These are phyloP conservation scores for Chaetomium sp. DNA, from an alignment of 2,329 filamentous ascomycete species.

Conservation along the genomic window DNA sequence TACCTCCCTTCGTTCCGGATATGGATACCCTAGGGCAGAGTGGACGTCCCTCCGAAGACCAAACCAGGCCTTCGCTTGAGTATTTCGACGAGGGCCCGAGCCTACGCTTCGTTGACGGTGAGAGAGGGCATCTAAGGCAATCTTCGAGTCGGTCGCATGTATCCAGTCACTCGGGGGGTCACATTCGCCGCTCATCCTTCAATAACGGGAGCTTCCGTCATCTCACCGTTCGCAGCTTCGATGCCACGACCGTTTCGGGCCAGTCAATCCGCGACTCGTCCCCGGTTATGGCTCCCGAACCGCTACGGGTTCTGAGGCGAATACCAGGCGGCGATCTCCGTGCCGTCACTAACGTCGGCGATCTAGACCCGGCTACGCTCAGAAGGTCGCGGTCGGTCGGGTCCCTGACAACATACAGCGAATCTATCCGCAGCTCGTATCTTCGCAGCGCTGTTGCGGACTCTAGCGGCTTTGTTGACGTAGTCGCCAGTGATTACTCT, in stretches of 20 bases:
- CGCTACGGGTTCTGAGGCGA: slow-evolving; percentile 67
- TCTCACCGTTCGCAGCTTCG: slow-evolving; percentile 60
- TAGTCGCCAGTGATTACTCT: slow-evolving; percentile 48
- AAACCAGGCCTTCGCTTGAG: slow-evolving; percentile 39
- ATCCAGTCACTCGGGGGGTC: slow-evolving; percentile 55
- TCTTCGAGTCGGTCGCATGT: slow-evolving; percentile 53
- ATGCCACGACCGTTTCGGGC: slow-evolving; percentile 62
- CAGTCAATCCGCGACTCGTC: slow-evolving; percentile 48
- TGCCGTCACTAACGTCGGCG: slow-evolving; percentile 66
- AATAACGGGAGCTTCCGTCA: slow-evolving; percentile 56
- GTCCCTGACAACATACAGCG: slow-evolving; percentile 62
- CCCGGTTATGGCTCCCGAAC: slow-evolving; percentile 51
- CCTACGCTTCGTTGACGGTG: slow-evolving; percentile 41
- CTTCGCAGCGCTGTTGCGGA: slow-evolving; percentile 47
- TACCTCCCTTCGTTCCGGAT: slow-evolving; percentile 54
- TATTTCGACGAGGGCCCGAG: slow-evolving; percentile 39
- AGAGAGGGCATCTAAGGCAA: slow-evolving; percentile 48
- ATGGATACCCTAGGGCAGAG: slow-evolving; percentile 44
- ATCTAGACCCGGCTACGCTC: slow-evolving; percentile 55
- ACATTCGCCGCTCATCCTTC: slow-evolving; percentile 61
- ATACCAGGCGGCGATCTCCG: slow-evolving; percentile 75
- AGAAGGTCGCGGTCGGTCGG: slow-evolving; percentile 60
- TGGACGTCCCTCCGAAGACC: slow-evolving; percentile 41
- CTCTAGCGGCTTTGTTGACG: slow-evolving; percentile 49
- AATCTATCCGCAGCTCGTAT: slow-evolving; percentile 62